Percentiles rank a stretch among this genome's conserved stretches.
Evolutionary conservation across 1,139 yeast species (phyloP).

Genomic region (Blastobotrys niveus): DNA sequence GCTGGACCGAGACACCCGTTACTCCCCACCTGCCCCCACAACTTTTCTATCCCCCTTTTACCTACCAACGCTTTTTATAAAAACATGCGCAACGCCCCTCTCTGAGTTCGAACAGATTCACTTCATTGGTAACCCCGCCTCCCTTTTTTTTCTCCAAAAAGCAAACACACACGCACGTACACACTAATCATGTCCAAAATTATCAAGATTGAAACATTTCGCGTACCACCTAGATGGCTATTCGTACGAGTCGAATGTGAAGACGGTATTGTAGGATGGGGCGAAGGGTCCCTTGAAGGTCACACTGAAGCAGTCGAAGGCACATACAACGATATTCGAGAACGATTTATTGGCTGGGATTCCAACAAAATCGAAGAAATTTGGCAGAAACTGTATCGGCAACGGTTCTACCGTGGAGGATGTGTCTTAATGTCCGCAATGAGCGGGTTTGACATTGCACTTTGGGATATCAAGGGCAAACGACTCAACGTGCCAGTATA

Average conservation of each 20-base stretch:
- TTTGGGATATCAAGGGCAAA: conserved; percentile 35
- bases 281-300: conserved; percentile 32
- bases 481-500: conserved; percentile 32
- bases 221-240: conserved; percentile 33
- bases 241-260: conserved; percentile 30
- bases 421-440: conserved; percentile 33
- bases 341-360: conserved; percentile 33
- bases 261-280: conserved; percentile 32
- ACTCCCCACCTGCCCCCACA: no score
- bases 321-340: conserved; percentile 29
- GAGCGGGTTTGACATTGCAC: conserved; percentile 32
- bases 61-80: no score
- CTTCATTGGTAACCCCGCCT: no score
- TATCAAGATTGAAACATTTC: conserved; percentile 28
- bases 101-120: no score
- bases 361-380: conserved; percentile 31
- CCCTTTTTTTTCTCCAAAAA: not conserved
- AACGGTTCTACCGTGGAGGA: conserved; percentile 33
- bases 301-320: conserved; percentile 34
- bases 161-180: not conserved
- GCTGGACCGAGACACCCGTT: no score
- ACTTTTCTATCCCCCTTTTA: no score
- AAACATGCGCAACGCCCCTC: no score
- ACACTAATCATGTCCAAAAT: conserved; percentile 21
- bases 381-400: conserved; percentile 31